Evolutionary conservation across 2,329 filamentous ascomycete genomes (phyloP).

Genomic region (Nannizziopsis barbatae): DNA sequence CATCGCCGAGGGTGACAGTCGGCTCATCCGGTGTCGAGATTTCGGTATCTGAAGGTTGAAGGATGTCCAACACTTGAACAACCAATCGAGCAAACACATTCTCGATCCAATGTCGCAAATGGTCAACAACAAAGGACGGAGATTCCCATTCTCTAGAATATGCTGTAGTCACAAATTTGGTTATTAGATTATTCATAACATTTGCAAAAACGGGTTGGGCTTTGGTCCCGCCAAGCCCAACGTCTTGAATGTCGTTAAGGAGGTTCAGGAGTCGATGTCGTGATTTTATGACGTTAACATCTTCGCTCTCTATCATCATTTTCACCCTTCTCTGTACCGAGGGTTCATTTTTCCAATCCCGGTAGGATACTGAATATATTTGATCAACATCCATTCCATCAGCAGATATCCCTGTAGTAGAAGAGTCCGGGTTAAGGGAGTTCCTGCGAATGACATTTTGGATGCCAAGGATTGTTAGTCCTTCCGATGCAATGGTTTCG

Average conservation of each 20-base stretch:
- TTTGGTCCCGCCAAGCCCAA: conserved; percentile 45
- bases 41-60: conserved; percentile 21
- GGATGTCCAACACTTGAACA: conserved; percentile 38
- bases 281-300: conserved; percentile 21
- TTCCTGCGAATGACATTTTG: conserved; percentile 17
- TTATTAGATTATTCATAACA: conserved; percentile 48
- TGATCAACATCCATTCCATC: conserved; percentile 32
- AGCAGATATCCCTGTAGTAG: conserved; percentile 5
- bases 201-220: conserved; percentile 48
- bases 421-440: neutral
- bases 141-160: conserved; percentile 49
- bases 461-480: conserved; percentile 34
- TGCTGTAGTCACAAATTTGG: conserved; percentile 45
- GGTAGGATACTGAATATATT: conserved; percentile 29
- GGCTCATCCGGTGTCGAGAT: conserved; percentile 17
- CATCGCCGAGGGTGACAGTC: conserved; percentile 32
- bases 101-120: conserved; percentile 46
- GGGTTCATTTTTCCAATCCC: conserved; percentile 28
- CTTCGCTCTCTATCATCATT: conserved; percentile 28
- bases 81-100: conserved; percentile 44
- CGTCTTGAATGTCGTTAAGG: conserved; percentile 38
- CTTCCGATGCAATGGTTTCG: conserved; percentile 36
- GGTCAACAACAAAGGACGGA: conserved; percentile 37
- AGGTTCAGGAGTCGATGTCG: conserved; percentile 30
- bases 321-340: conserved; percentile 21